phyloP scores from a whole-genome alignment of 2,329 filamentous ascomycete genomes.

The Parastagonospora nodorum region DNA sequence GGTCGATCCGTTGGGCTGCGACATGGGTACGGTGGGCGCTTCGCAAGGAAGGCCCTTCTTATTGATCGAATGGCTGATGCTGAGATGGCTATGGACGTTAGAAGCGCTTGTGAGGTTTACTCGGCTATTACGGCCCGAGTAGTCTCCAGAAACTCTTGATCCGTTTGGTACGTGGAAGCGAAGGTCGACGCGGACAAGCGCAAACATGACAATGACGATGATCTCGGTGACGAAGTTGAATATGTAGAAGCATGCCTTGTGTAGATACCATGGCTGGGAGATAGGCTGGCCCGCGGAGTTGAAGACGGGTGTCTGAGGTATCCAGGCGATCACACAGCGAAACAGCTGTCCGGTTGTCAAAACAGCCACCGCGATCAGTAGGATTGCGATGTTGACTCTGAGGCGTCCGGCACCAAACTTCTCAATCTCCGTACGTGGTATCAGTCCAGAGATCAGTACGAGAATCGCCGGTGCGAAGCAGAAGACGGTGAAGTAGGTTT shows the following conservation, averaged over 20 bases:
- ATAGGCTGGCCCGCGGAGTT: conserved; percentile 47
- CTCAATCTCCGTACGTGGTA: conserved; percentile 51
- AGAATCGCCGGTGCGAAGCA: conserved; percentile 70
- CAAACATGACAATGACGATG: conserved; percentile 69
- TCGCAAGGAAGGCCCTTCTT: conserved; percentile 27
- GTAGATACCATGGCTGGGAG: conserved; percentile 68
- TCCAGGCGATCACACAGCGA: conserved; percentile 65
- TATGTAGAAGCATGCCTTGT: conserved; percentile 75
- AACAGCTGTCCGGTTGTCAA: conserved; percentile 74
- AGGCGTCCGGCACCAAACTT: conserved; percentile 73
- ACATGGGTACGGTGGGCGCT: conserved; percentile 8
- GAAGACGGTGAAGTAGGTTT: conserved; percentile 66
- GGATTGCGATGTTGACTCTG: conserved; percentile 68
- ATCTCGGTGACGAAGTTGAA: conserved; percentile 81
- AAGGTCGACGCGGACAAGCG: conserved; percentile 71
- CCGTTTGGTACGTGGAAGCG: conserved; percentile 79
- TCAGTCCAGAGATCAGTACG: conserved; percentile 53
- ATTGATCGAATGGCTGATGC: conserved; percentile 21
- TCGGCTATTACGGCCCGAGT: conserved; percentile 24
- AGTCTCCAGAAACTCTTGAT: conserved; percentile 54
- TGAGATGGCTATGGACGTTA: conserved; percentile 15
- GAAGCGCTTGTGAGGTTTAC: conserved; percentile 24
- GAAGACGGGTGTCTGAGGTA: conserved; percentile 53
- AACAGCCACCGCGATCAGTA: conserved; percentile 61
- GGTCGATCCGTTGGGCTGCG: conserved; percentile 24